Evolutionary conservation across 345 rosid genomes (phyloP), one percentile per base, ranked within the genome.

Genomic region (Citropsis articulata): DNA sequence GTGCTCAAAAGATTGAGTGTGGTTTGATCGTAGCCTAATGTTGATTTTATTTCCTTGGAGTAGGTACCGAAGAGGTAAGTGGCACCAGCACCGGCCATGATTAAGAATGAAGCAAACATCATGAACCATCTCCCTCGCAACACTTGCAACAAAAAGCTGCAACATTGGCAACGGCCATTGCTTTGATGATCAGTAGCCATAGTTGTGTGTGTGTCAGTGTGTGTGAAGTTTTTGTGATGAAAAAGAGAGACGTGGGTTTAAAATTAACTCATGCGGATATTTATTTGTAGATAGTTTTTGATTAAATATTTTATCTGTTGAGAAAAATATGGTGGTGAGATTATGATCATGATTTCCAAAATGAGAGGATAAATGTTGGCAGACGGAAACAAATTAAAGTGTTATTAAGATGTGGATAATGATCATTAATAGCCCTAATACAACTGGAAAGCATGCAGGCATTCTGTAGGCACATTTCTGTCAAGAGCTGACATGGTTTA

Each of bases 21-120:
- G 9, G 87, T 78, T 73, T 91, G 92, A 80, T 91, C 94, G 6
- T 91, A 89, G 9, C 89, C 88, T 0, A 88, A 74, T 4, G 85
- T 8, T 0, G 1, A 0, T 75, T 91, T 91, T 25, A 91, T 84
- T 2, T 81, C 88, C 1, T 13, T 18, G 10, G 94, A 91, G 78
- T 89, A 91, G 10, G 82, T 76, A 1, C 85, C 77, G 35, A 91
- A 91, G 80, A 91, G 84, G 80, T 91, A 89, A 60, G 91, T 91
- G 6, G 89, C 90, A 35, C 94, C 92, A 19, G 90, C 76, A 2
- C 84, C 86, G 0, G 89, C 59, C 95, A 91, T 89, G 86, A 91
- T 87, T 10, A 89, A 85, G 25, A 87, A 67, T 4, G 91, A 83
- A 2, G 89, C 93, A 48, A 88, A 89, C 14, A 88, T 83, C 86